Percentiles rank a stretch among this genome's conserved stretches.
phyloP scores from a whole-genome alignment of 2,329 filamentous ascomycete genomes.

The Xenoacremonium recifei region DNA sequence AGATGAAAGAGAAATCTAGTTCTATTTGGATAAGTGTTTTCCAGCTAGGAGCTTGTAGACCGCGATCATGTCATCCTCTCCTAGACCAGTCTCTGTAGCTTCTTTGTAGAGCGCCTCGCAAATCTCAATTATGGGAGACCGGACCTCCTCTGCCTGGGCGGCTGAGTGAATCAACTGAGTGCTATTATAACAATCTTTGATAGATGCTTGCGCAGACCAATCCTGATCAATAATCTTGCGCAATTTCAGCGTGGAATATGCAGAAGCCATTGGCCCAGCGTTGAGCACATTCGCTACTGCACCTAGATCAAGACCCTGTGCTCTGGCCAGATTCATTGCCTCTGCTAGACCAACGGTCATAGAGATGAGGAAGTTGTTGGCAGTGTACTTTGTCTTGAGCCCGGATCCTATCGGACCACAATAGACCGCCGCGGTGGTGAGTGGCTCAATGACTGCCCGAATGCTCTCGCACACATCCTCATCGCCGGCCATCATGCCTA shows the following conservation, averaged over 20 bases:
- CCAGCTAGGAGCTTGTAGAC: constrained; percentile 15
- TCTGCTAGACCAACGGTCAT: constrained; percentile 32
- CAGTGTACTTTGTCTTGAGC: constrained; percentile 31
- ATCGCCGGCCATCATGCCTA: constrained; percentile 34
- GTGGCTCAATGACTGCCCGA: constrained; percentile 18
- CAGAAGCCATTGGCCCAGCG: constrained; percentile 30
- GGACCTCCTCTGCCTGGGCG: constrained; percentile 10
- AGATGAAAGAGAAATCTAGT: too few species aligned
- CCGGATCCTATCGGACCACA: constrained; percentile 32
- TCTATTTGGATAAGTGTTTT: too few species aligned
- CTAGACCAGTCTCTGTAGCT: constrained; percentile 17
- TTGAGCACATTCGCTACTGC: constrained; percentile 29
- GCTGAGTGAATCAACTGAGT: constrained; percentile 27
- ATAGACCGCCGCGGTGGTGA: constrained; percentile 30
- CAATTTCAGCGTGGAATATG: constrained; percentile 28
- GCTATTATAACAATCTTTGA: constrained; percentile 31
- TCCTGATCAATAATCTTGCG: constrained; percentile 27
- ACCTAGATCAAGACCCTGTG: constrained; percentile 29
- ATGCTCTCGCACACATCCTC: constrained; percentile 20
- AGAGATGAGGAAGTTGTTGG: constrained; percentile 29
- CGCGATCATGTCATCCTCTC: constrained; percentile 29
- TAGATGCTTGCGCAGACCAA: constrained; percentile 28
- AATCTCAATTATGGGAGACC: constrained; percentile 20
- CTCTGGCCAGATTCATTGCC: constrained; percentile 30
- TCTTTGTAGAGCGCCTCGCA: constrained; percentile 23